These are phyloP conservation scores for Sporopachydermia quercuum DNA, from an alignment of 805 yeast genomes.

Conservation along the genomic window DNA sequence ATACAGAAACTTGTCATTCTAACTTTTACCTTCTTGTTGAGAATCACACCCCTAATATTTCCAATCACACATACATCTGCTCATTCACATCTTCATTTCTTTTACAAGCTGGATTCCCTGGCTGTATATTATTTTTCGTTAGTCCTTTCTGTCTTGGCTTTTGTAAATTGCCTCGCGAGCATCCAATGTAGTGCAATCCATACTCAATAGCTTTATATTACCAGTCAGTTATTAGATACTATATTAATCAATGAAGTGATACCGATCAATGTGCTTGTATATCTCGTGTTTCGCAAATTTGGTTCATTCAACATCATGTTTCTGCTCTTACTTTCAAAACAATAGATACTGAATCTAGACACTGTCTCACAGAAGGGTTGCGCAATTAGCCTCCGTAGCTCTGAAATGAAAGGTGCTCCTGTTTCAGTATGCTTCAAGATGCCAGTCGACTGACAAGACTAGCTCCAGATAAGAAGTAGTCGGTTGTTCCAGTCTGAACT, in stretches of 20 bases:
- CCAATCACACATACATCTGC: conserved; percentile 1
- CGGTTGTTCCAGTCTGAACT: neutral
- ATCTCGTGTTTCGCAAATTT: conserved; percentile 1
- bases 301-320: neutral
- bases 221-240: conserved; percentile 1
- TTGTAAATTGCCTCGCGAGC: conserved; percentile 1
- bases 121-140: too few species aligned
- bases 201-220: neutral
- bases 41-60: conserved; percentile 1
- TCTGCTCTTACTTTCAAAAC: neutral
- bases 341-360: neutral
- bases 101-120: conserved; percentile 1
- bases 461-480: neutral
- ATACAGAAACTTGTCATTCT: conserved; percentile 1
- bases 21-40: conserved; percentile 1
- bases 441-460: conserved; percentile 1
- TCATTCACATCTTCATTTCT: neutral
- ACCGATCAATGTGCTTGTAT: conserved; percentile 1
- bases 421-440: too few species aligned
- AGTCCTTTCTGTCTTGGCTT: conserved; percentile 1
- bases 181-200: neutral
- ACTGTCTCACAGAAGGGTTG: neutral
- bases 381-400: neutral
- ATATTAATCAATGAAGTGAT: conserved; percentile 1
- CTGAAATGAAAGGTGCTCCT: conserved; percentile 1